Evolutionary conservation across 768 basidiomycete species (phyloP), one percentile per base, ranked within the genome.

Genomic region (Lepiota subincarnata): DNA sequence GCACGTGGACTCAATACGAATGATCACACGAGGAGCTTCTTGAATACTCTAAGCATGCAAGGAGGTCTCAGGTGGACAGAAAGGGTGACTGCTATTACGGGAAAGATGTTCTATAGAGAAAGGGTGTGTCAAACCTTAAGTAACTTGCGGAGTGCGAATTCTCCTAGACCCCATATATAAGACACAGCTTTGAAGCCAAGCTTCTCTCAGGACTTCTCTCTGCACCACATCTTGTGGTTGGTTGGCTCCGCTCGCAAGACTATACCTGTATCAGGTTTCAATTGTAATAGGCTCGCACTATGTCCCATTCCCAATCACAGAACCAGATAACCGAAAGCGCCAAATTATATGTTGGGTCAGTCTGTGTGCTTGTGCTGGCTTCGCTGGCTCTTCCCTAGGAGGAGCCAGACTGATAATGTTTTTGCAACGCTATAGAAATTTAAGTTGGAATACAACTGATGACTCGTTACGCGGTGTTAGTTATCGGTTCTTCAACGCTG

Each of bases 401-500:
- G 67, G 60, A 69, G 72, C 70, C 70, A 65, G 72, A 83, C 82
- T 85, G 74, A 86, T 83, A 71, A 67, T 67, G 62, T 67, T 70
- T n/a, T 75, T 75, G 72, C 66, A 72, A 72, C 67, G 61, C 70
- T 71, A 74, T 85, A 92, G 90, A 79, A 92, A 92, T 84, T 79
- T 92, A 80, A 91, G 88, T 82, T 92, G 90, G 90, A 89, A 87
- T 78, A 96, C 94, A 71, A 94, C 84, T 70, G 93, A 96, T 83
- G 93, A 96, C 38, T 82, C 82, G 53, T 81, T 97, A 62, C 86
- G 87, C 72, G 72, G 83, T 76, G 92, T 94, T 81, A 86, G 90
- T 89, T 64, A n/a, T 80, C 73, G 73, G 69, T 74, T 55, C 24
- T 63, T 55, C 62, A 62, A 62, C 68, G 63, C 57, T 60, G 60